Evolutionary conservation across 495 filamentous ascomycete genomes (phyloP).

Genomic region (Penicillium canariense): DNA sequence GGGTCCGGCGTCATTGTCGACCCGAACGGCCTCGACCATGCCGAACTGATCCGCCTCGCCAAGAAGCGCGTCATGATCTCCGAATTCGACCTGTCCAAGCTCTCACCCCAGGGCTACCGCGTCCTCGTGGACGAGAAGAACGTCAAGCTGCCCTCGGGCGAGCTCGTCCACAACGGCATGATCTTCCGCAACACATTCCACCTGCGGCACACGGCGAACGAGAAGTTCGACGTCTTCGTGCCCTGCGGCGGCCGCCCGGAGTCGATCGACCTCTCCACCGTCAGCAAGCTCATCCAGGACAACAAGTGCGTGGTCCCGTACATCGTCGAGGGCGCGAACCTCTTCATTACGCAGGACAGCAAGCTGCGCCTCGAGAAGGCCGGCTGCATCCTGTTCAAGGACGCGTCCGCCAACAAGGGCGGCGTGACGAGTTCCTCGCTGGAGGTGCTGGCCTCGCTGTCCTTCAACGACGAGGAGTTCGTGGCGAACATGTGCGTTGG

Average conservation of each 20-base stretch:
- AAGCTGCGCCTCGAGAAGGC: conserved; percentile 93
- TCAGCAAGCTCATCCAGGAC: conserved; percentile 76
- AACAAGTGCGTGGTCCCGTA: conserved; percentile 85
- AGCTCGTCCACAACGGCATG: conserved; percentile 85
- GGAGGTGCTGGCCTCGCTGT: conserved; percentile 90
- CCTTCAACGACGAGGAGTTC: conserved; percentile 87
- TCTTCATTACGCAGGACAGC: conserved; percentile 98
- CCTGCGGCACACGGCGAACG: conserved; percentile 59
- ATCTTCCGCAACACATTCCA: conserved; percentile 97
- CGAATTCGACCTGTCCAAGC: conserved; percentile 79
- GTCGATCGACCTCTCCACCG: conserved; percentile 88
- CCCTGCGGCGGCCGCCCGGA: conserved; percentile 96
- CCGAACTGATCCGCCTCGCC: conserved; percentile 80
- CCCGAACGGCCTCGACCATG: conserved; percentile 79
- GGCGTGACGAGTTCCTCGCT: conserved; percentile 98
- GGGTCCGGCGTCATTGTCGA: conserved; percentile 94
- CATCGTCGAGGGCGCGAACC: conserved; percentile 95
- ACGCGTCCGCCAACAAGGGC: conserved; percentile 97
- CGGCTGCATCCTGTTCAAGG: conserved; percentile 93
- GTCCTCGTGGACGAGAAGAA: conserved; percentile 91
- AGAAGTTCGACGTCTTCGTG: conserved; percentile 83
- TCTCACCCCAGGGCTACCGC: conserved; percentile 84
- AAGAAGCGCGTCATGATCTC: conserved; percentile 87
- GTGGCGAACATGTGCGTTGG: conserved; percentile 89
- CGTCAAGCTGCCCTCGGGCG: conserved; percentile 78